These are phyloP conservation scores for Pyrenopolyporus hunteri DNA, from an alignment of 495 filamentous ascomycete species.

Conservation along the genomic window DNA sequence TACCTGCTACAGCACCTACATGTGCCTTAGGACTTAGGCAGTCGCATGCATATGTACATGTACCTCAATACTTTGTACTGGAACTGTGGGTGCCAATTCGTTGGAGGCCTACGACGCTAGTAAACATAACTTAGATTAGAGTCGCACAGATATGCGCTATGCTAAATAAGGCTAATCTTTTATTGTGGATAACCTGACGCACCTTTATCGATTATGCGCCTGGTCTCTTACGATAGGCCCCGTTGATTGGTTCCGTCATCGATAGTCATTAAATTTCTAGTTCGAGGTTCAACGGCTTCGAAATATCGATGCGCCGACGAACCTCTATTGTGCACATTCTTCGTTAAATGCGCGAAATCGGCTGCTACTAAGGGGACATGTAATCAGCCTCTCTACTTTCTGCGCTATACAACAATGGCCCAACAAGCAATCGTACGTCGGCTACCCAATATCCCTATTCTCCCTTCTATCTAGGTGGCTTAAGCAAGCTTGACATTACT, in stretches of 20 bases:
- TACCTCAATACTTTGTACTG: slow-evolving; percentile 1
- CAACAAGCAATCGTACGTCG: slow-evolving; percentile 40
- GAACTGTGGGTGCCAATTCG: slow-evolving; percentile 10
- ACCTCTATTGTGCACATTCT: background rate
- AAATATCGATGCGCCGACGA: slow-evolving; percentile 19
- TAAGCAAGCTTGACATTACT: background rate
- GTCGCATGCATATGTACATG: background rate
- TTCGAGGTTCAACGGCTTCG: background rate
- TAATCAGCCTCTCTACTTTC: background rate
- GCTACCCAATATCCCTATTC: no score
- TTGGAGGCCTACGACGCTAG: slow-evolving; percentile 19
- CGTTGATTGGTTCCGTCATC: slow-evolving; percentile 33
- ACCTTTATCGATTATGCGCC: no score
- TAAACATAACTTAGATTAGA: background rate
- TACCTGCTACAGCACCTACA: background rate
- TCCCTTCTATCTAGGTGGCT: background rate
- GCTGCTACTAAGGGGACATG: slow-evolving; percentile 5
- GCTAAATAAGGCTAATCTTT: no score
- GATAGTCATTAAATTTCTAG: slow-evolving; percentile 30
- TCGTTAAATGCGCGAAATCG: slow-evolving; percentile 1
- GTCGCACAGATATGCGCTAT: no score
- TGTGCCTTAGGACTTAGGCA: background rate
- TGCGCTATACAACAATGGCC: slow-evolving; percentile 28
- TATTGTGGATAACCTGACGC: no score
- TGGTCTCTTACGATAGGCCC: slow-evolving; percentile 15